Base-by-base conservation (phyloP, 2,329 filamentous ascomycete genomes). In the Apiospora rasikravindrae region DNA sequence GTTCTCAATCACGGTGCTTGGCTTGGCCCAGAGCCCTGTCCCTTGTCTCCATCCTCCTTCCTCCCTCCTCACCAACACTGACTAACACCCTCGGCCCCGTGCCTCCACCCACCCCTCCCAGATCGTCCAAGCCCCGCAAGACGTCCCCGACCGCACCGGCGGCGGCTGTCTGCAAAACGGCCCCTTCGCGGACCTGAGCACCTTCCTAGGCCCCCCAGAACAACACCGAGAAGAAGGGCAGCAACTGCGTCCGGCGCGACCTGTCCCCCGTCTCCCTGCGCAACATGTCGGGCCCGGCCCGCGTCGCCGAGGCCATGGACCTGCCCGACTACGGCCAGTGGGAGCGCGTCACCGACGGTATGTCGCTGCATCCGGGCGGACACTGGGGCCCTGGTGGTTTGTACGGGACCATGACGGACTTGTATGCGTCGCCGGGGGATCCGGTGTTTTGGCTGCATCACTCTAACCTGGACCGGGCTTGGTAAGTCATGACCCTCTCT, bases 391-490 rank as follows among this genome's bases (percentile, higher is more conserved):
- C 69, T 8, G 71, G 71, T 6, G 71, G 71, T 4, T 44, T 70
- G 37, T 72, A 72, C 45, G 71, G 67, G 29, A 70, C 68, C 7
- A 72, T 72, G 71, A 70, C 67, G 53, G 71, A 72, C 24, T 40
- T 49, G 68, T 70, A 45, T 45, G 44, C 53, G 37, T 72, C 71
- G 64, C 68, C 68, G 29, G 26, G 47, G 68, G 71, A 72, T 57
- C 71, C 71, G 37, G 33, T 72, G 14, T 72, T 72, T 61, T 70
- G 40, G 29, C n/a, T 68, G 29, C 71, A 72, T 29, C 71, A 72
- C 37, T 40, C 47, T 4, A 70, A 70, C n/a, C 13, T 72, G 13
- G 71, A 72, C 49, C 57, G 71, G 24, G 68, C 57, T 26, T 72
- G 71, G 71, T 67, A 22, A 57, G 53, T 47, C 45, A 47, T 16